Evolutionary conservation across 2,329 filamentous ascomycete genomes (phyloP).

Genomic region (Ploettnerulaceae sp.): DNA sequence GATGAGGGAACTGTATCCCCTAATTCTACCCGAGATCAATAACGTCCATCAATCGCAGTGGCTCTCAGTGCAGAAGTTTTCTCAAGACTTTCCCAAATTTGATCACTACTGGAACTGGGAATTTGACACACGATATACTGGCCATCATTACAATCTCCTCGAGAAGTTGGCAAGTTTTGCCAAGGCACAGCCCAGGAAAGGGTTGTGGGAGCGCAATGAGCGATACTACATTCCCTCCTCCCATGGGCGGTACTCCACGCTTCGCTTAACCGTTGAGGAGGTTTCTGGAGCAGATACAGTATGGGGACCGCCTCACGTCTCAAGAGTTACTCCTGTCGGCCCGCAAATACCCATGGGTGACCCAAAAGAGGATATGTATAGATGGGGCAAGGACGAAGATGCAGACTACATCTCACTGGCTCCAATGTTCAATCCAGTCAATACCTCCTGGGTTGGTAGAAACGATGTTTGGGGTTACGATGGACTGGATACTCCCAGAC

Average conservation of each 20-base stretch:
- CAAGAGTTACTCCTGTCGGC: conserved; percentile 57
- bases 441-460: conserved; percentile 56
- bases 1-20: conserved; percentile 73
- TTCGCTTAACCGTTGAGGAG: conserved; percentile 57
- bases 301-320: conserved; percentile 60
- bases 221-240: conserved; percentile 67
- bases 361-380: conserved; percentile 59
- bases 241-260: conserved; percentile 64
- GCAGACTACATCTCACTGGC: conserved; percentile 61
- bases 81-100: conserved; percentile 60
- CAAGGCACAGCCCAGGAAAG: conserved; percentile 63
- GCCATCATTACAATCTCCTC: conserved; percentile 77
- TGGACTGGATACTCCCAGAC: conserved; percentile 38
- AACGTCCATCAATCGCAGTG: conserved; percentile 32
- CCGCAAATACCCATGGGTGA: conserved; percentile 56
- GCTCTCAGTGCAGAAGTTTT: conserved; percentile 71
- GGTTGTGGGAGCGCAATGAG: conserved; percentile 68
- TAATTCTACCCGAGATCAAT: conserved; percentile 51
- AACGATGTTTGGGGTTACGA: conserved; percentile 55
- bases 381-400: conserved; percentile 73
- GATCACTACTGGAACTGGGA: conserved; percentile 60
- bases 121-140: conserved; percentile 73
- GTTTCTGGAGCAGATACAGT: conserved; percentile 32
- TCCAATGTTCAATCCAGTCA: conserved; percentile 59
- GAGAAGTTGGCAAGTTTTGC: conserved; percentile 60